Evolutionary conservation across 768 basidiomycete genomes (phyloP).

Genomic region (Lactifluus piperatus): DNA sequence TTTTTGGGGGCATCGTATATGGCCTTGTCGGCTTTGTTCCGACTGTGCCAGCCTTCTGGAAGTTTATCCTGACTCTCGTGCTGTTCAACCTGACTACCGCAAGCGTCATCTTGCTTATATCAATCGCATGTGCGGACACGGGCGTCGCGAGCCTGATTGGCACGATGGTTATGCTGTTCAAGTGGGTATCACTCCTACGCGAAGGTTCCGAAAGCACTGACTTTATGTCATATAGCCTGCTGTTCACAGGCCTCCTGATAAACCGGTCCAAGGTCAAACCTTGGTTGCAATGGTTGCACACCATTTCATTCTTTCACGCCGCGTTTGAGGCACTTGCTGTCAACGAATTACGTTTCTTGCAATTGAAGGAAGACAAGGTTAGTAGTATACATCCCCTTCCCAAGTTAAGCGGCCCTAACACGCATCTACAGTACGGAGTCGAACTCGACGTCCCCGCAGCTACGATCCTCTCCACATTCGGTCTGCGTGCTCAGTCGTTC

Average conservation of each 20-base stretch:
- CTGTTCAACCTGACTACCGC: constrained; percentile 96
- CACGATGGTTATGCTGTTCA: constrained; percentile 95
- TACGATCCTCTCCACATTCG: constrained; percentile 90
- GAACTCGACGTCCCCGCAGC: constrained; percentile 96
- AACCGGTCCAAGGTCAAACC: constrained; percentile 80
- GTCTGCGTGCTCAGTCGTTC: constrained; percentile 89
- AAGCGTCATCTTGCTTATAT: constrained; percentile 82
- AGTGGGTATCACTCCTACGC: constrained; percentile 46
- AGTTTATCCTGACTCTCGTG: constrained; percentile 92
- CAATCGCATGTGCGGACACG: constrained; percentile 78
- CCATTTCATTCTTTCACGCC: constrained; percentile 95
- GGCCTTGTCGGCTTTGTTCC: constrained; percentile 92
- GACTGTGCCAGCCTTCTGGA: constrained; percentile 88
- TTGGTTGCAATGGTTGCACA: constrained; percentile 78
- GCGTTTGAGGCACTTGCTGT: constrained; percentile 97
- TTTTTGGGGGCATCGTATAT: constrained; percentile 95
- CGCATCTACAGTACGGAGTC: constrained; percentile 75
- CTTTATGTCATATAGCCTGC: constrained; percentile 43
- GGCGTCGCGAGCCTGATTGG: constrained; percentile 92
- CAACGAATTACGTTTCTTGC: constrained; percentile 90
- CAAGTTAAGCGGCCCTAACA: neutral
- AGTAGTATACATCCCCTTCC: constrained; percentile 27
- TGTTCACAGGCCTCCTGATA: constrained; percentile 93
- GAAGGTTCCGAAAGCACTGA: neutral
- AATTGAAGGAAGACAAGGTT: constrained; percentile 85